Conservation (phyloP, 2,329 filamentous ascomycete genomes). For the Ophiostoma sp. region DNA sequence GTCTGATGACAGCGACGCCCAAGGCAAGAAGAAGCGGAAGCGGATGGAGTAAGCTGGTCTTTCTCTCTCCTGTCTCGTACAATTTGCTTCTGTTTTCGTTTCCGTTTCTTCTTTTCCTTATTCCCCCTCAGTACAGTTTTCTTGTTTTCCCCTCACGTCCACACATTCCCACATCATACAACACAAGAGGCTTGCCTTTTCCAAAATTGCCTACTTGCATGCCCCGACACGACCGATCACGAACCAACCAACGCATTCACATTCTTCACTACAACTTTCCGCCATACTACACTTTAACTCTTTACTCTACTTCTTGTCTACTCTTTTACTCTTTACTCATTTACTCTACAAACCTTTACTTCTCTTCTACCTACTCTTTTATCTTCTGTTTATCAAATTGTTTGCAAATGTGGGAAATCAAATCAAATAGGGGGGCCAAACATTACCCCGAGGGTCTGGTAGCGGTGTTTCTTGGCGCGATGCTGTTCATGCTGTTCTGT, state of each 20-base stretch:
- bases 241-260: conserved; percentile 31
- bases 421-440: conserved; percentile 28
- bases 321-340: not conserved
- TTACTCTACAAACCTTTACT: conserved; percentile 28
- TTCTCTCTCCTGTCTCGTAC: not conserved
- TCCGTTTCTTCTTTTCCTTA: not conserved
- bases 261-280: not conserved
- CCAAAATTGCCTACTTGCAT: conserved; percentile 29
- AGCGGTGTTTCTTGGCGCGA: conserved; percentile 26
- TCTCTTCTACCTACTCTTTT: not conserved
- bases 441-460: conserved; percentile 28
- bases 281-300: conserved; percentile 4
- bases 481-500: conserved; percentile 17
- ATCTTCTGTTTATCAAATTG: conserved; percentile 27
- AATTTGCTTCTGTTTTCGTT: not conserved
- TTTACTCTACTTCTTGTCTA: conserved; percentile 26
- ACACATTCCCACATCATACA: conserved; percentile 1
- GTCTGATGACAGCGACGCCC: conserved; percentile 49
- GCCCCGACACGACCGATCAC: conserved; percentile 37
- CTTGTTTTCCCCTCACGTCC: not conserved
- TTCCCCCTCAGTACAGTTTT: not conserved
- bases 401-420: conserved; percentile 30
- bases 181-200: not conserved
- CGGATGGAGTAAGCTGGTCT: conserved; percentile 52
- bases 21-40: conserved; percentile 72